These are phyloP conservation scores for Nasturtium officinale DNA, from an alignment of 345 rosid species.

Conservation along the genomic window DNA sequence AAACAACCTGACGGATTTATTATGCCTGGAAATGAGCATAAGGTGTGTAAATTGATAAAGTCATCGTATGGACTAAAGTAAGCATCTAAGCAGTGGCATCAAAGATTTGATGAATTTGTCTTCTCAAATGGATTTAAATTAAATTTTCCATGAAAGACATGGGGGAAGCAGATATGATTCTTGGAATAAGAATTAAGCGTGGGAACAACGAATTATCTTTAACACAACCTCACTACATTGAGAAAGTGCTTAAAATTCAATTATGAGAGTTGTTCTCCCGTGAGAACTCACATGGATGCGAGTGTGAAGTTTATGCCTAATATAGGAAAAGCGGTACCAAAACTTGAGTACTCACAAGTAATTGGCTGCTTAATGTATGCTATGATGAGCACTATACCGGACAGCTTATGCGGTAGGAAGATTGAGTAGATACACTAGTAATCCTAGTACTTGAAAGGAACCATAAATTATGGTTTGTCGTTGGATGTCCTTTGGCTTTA, in stretches of 20 bases:
- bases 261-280: too few species aligned
- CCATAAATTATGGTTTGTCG: neutral
- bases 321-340: too few species aligned
- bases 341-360: too few species aligned
- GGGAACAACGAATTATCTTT: too few species aligned
- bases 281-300: too few species aligned
- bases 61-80: neutral
- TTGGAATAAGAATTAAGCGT: too few species aligned
- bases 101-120: neutral
- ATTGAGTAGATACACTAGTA: neutral
- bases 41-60: neutral
- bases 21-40: neutral
- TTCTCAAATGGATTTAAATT: neutral
- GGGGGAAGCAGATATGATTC: too few species aligned
- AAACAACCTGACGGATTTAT: neutral
- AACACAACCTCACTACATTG: too few species aligned
- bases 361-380: neutral
- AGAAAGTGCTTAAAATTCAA: too few species aligned
- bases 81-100: slow-evolving; percentile 17
- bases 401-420: neutral
- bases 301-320: too few species aligned
- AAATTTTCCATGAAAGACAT: neutral
- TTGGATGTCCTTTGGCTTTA: neutral
- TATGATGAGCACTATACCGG: neutral
- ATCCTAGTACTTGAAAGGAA: neutral